A percentile compares a stretch with the other conserved stretches of the same genome.
Evolutionary conservation across 2,329 filamentous ascomycete genomes (phyloP).

Genomic region (Bipolaris gigantea): DNA sequence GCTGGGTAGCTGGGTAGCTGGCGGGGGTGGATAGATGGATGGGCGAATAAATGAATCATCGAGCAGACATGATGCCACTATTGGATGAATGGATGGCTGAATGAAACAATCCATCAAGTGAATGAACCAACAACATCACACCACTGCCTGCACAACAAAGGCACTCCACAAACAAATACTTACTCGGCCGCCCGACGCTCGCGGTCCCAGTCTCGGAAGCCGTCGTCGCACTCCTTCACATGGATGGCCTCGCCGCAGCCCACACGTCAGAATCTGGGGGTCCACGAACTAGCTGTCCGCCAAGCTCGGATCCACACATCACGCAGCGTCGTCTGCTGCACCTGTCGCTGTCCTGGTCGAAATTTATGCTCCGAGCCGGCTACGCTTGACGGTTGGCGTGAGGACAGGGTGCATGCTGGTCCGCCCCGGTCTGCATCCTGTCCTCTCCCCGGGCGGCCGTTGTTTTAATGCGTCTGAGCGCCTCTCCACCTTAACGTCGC

Average conservation of each 20-base stretch:
- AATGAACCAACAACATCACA: not conserved
- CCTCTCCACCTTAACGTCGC: conserved; percentile 42
- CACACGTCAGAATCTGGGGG: conserved; percentile 18
- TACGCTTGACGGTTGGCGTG: conserved; percentile 33
- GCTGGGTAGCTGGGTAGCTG: not conserved
- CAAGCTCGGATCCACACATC: conserved; percentile 36
- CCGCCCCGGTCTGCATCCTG: conserved; percentile 32
- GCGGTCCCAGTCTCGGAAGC: not conserved
- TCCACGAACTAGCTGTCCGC: conserved; percentile 21
- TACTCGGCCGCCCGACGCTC: not conserved
- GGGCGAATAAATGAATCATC: not conserved
- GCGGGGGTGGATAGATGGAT: not conserved
- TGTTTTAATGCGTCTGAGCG: conserved; percentile 40
- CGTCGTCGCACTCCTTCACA: conserved; percentile 10
- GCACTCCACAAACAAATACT: not conserved
- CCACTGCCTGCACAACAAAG: not conserved
- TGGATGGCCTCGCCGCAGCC: conserved; percentile 24
- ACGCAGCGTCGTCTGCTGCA: conserved; percentile 23
- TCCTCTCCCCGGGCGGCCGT: conserved; percentile 34
- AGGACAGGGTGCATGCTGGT: conserved; percentile 34
- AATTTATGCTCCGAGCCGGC: conserved; percentile 36
- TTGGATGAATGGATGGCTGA: too few species aligned
- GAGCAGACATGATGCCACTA: not conserved
- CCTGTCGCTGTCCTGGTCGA: conserved; percentile 25
- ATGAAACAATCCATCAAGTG: not conserved